Evolutionary conservation across 106 monocot genomes (phyloP).

Genomic region (Dioscorea dumetorum): DNA sequence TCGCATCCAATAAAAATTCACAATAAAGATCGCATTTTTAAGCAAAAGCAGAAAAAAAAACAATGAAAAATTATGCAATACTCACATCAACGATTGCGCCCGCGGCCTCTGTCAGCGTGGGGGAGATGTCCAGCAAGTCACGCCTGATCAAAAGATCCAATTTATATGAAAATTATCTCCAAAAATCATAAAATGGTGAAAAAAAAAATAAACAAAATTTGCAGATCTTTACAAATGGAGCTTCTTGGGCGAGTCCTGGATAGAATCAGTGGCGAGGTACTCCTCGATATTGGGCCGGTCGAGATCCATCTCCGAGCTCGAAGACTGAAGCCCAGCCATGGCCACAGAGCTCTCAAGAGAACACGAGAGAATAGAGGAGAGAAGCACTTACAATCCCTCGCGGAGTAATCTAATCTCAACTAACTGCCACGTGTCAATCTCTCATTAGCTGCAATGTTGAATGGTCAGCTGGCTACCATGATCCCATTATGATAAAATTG

Average conservation of each 20-base stretch:
- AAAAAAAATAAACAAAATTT: neutral
- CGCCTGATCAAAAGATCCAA: conserved; percentile 27
- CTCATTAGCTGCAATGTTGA: no score
- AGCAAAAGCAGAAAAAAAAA: neutral
- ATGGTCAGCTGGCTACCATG: no score
- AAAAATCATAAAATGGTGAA: neutral
- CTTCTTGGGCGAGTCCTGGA: conserved; percentile 34
- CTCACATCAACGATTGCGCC: conserved; percentile 76
- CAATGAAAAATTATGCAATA: neutral
- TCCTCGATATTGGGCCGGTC: conserved; percentile 74
- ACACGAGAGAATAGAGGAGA: neutral
- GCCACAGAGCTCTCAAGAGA: neutral
- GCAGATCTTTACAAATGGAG: conserved; percentile 37
- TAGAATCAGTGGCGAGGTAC: conserved; percentile 56
- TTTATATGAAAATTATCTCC: neutral
- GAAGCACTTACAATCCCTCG: no score
- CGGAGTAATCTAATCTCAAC: no score
- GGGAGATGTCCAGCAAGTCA: conserved; percentile 73
- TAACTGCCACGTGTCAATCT: no score
- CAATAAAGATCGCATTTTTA: neutral
- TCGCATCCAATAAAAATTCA: neutral
- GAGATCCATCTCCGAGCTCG: conserved; percentile 48
- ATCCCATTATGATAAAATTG: no score
- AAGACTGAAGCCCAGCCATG: conserved; percentile 25
- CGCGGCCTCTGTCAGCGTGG: conserved; percentile 61